Evolutionary conservation across 2,329 filamentous ascomycete genomes (phyloP).

Genomic region (Fusarium sublunatum): DNA sequence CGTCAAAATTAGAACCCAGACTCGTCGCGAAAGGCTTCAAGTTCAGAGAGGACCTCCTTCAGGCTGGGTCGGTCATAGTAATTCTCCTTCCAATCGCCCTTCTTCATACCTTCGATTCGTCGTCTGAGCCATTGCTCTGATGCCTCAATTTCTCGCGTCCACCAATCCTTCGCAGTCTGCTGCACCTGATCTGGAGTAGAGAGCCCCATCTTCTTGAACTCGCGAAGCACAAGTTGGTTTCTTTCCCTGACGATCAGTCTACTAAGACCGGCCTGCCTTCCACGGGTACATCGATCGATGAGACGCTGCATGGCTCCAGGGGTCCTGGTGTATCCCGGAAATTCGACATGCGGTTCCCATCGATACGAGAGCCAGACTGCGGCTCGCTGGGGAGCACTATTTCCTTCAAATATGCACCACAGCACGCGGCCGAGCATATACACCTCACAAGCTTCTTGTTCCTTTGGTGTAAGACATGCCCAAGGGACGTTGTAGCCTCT

Average conservation of each 20-base stretch:
- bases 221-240: conserved; percentile 59
- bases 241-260: conserved; percentile 58
- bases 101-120: conserved; percentile 53
- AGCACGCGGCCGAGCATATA: conserved; percentile 72
- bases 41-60: conserved; percentile 54
- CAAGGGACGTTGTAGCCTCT: conserved; percentile 67
- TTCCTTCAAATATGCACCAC: conserved; percentile 72
- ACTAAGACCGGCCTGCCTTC: conserved; percentile 59
- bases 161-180: conserved; percentile 59
- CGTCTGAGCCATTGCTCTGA: conserved; percentile 60
- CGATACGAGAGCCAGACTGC: conserved; percentile 70
- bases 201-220: conserved; percentile 47
- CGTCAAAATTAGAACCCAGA: conserved; percentile 32
- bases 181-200: conserved; percentile 53
- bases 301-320: conserved; percentile 59
- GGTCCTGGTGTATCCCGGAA: conserved; percentile 63
- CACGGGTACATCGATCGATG: conserved; percentile 64
- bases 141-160: conserved; percentile 59
- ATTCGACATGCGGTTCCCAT: conserved; percentile 66
- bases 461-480: conserved; percentile 61
- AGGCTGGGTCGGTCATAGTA: conserved; percentile 61
- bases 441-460: conserved; percentile 69
- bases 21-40: conserved; percentile 46
- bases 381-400: conserved; percentile 66
- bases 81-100: conserved; percentile 62